phyloP scores from a whole-genome alignment of 1,284 basidiomycete species.

The Chalciporus sp. region DNA sequence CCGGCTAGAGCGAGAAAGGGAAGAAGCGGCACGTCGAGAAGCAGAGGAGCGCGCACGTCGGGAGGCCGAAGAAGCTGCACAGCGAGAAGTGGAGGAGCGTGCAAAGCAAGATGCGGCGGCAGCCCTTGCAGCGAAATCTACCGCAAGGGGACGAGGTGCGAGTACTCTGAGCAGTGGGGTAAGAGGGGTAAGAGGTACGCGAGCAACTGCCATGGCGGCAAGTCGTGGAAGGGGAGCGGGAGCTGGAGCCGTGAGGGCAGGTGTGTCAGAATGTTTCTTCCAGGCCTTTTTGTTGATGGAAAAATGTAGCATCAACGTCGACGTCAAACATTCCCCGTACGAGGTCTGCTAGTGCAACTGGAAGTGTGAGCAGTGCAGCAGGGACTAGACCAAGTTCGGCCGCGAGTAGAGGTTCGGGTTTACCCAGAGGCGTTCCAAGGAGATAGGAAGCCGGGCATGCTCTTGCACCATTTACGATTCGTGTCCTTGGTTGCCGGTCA shows the following conservation, averaged over 20 bases:
- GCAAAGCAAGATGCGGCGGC: constrained; percentile 28
- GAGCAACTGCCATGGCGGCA: constrained; percentile 42
- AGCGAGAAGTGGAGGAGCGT: constrained; percentile 35
- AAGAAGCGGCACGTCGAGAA: constrained; percentile 55
- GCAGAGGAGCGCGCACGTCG: constrained; percentile 47
- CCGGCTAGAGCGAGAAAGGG: constrained; percentile 50
- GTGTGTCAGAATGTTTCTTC: constrained; percentile 13
- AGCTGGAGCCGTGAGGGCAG: constrained; percentile 22
- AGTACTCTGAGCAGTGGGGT: constrained; percentile 45
- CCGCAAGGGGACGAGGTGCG: constrained; percentile 37
- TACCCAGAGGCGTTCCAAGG: constrained; percentile 28
- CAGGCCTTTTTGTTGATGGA: constrained; percentile 8
- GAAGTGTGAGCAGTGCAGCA: constrained; percentile 17
- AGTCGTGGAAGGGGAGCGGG: constrained; percentile 31
- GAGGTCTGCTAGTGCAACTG: constrained; percentile 33
- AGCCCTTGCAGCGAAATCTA: constrained; percentile 20
- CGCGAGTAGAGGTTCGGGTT: constrained; percentile 27
- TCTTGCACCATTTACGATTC: background rate
- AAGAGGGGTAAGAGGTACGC: constrained; percentile 57
- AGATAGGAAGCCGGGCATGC: constrained; percentile 17
- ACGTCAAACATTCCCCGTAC: constrained; percentile 24
- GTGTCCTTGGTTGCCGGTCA: background rate
- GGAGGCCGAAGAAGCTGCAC: constrained; percentile 43
- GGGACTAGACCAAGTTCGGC: constrained; percentile 28
- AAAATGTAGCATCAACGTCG: constrained; percentile 18